Percentiles rank a stretch among this genome's conserved stretches.
These are phyloP conservation scores for Metschnikowia amazonensis DNA, from an alignment of 805 yeast species.

Conservation along the genomic window DNA sequence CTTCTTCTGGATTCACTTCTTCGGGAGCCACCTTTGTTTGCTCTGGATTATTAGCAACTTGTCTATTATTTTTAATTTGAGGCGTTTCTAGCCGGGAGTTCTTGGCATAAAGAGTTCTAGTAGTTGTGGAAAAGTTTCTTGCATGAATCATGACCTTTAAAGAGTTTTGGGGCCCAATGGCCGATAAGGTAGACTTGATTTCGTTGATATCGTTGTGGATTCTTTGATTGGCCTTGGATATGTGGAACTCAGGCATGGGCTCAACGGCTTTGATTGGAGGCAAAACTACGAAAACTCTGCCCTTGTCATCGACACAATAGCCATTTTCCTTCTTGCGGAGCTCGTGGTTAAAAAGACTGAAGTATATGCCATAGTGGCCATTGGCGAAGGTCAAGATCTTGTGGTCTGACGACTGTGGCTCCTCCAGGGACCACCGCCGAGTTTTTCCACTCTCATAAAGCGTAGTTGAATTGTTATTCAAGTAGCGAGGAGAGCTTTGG, in stretches of 20 bases:
- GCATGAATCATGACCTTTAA: slow-evolving; percentile 9
- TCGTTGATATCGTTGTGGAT: slow-evolving; percentile 25
- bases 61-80: background rate
- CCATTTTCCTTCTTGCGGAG: slow-evolving; percentile 19
- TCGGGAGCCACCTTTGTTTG: background rate
- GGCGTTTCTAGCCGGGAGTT: background rate
- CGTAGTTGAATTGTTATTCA: slow-evolving; percentile 15
- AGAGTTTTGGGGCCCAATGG: slow-evolving; percentile 12
- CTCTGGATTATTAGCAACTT: background rate
- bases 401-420: slow-evolving; percentile 25
- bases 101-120: background rate
- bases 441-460: slow-evolving; percentile 9
- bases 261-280: background rate
- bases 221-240: slow-evolving; percentile 30
- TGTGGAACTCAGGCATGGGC: slow-evolving; percentile 23
- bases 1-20: background rate
- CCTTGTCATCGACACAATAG: slow-evolving; percentile 3
- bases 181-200: slow-evolving; percentile 24
- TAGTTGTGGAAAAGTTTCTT: slow-evolving; percentile 9
- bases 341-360: slow-evolving; percentile 37
- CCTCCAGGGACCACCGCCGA: slow-evolving; percentile 21
- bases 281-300: slow-evolving; percentile 11
- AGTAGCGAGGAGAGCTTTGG: slow-evolving; percentile 25
- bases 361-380: slow-evolving; percentile 45
- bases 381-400: slow-evolving; percentile 26